Percentiles rank a stretch among this genome's conserved stretches.
phyloP scores from a whole-genome alignment of 768 basidiomycete genomes.

The Omphalotus guepiniiformis region DNA sequence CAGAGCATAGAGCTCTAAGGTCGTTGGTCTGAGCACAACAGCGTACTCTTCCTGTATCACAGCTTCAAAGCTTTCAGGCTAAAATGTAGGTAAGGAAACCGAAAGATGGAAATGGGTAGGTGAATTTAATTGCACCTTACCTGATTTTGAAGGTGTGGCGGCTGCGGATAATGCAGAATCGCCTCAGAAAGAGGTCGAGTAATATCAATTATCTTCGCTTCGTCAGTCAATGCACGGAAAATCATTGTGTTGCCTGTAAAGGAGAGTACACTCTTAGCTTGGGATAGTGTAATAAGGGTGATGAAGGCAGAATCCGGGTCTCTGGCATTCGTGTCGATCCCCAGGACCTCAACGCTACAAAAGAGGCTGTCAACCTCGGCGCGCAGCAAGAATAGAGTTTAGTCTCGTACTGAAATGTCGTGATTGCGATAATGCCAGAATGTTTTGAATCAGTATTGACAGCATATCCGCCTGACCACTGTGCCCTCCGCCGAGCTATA shows the following conservation, averaged over 20 bases:
- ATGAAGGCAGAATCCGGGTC: constrained; percentile 35
- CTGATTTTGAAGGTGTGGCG: constrained; percentile 6
- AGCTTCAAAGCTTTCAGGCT: constrained; percentile 40
- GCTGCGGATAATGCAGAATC: background rate
- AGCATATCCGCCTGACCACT: constrained; percentile 37
- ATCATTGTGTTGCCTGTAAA: constrained; percentile 33
- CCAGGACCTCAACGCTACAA: constrained; percentile 38
- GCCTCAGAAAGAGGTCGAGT: constrained; percentile 1
- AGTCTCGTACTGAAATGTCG: constrained; percentile 34
- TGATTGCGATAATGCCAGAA: constrained; percentile 36
- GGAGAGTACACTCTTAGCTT: constrained; percentile 28
- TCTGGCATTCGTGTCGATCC: constrained; percentile 31
- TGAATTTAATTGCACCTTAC: too few species aligned
- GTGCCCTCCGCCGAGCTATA: constrained; percentile 36
- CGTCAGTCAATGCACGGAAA: constrained; percentile 29
- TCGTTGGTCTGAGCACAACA: constrained; percentile 38
- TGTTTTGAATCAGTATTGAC: constrained; percentile 38
- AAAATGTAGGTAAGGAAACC: background rate
- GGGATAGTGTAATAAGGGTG: constrained; percentile 23
- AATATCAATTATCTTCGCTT: constrained; percentile 5
- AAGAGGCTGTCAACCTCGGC: background rate
- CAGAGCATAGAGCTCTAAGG: constrained; percentile 40
- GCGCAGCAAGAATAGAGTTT: constrained; percentile 1
- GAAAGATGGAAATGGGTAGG: background rate
- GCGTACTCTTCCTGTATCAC: constrained; percentile 39